Conservation (phyloP, 140 eudicot genomes). For the Cichorium intybus region DNA sequence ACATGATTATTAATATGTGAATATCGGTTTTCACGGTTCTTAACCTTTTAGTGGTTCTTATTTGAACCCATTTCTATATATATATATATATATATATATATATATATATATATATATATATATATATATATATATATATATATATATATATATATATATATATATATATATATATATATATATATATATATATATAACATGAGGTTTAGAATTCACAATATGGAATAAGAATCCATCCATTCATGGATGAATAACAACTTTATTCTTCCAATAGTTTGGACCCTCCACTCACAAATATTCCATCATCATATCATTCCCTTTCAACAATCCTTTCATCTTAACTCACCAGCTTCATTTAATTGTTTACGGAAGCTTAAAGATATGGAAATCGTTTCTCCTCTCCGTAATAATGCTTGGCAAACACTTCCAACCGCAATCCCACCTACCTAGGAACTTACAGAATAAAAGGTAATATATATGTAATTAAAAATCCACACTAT, state of each 20-base stretch:
- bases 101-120: too few relatives aligned
- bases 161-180: too few relatives aligned
- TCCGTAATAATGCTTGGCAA: not conserved
- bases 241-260: not conserved
- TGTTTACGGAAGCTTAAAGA: not conserved
- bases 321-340: not conserved
- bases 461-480: not conserved
- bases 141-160: too few relatives aligned
- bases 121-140: too few relatives aligned
- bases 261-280: not conserved
- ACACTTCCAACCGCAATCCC: too few relatives aligned
- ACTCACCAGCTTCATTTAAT: not conserved
- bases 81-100: too few relatives aligned
- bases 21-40: too few relatives aligned
- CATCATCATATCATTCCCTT: not conserved
- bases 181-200: not conserved
- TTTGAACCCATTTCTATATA: too few relatives aligned
- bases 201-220: conserved; percentile 10
- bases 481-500: not conserved
- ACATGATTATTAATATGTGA: too few relatives aligned
- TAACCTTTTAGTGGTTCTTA: too few relatives aligned
- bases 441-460: not conserved
- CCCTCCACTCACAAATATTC: conserved; percentile 13
- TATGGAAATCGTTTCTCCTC: too few relatives aligned
- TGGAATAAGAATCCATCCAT: not conserved